Base-by-base conservation (phyloP, 352 stramenopile species). In the Pelagophyceae sp. region DNA sequence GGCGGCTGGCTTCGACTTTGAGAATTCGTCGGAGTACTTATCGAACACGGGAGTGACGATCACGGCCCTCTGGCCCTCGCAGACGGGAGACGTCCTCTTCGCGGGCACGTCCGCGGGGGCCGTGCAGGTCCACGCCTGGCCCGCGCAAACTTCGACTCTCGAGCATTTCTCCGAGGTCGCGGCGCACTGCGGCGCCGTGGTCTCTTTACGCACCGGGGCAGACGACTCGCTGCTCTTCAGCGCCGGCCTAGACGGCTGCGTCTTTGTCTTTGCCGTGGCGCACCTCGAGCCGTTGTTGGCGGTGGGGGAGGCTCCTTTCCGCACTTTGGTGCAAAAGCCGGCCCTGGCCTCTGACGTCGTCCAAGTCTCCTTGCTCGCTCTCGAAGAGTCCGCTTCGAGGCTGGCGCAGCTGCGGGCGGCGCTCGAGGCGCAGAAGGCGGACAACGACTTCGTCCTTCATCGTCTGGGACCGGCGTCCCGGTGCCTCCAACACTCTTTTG, bases 81-180 rank as follows among this genome's bases (percentile, higher is more conserved):
- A 23, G 74, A 78, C 58, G 38, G 91, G 91, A 0, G 90, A 97
- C 77, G 95, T 90, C 74, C 96, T 96, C 50, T 91, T 92, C 0
- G 90, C 90, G 0, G 90, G 85, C 11, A 54, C 45, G 45, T 11
- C 45, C 45, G 23, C 45, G 11, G 45, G 45, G 11, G 45, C 45
- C 45, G n/a, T n/a, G 3, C 92, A 93, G 79, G 93, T 90, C 78
- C 94, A 95, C 54, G 88, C 90, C 25, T n/a, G n/a, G n/a, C n/a
- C n/a, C n/a, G n/a, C n/a, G n/a, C n/a, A n/a, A n/a, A n/a, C n/a
- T n/a, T n/a, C n/a, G n/a, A n/a, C n/a, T n/a, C n/a, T n/a, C n/a
- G n/a, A n/a, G n/a, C n/a, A n/a, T n/a, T n/a, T n/a, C n/a, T n/a
- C n/a, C n/a, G n/a, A n/a, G n/a, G n/a, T n/a, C n/a, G n/a, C n/a